phyloP scores from a whole-genome alignment of 2,329 filamentous ascomycete species.

The Ceratocystis albifundus region DNA sequence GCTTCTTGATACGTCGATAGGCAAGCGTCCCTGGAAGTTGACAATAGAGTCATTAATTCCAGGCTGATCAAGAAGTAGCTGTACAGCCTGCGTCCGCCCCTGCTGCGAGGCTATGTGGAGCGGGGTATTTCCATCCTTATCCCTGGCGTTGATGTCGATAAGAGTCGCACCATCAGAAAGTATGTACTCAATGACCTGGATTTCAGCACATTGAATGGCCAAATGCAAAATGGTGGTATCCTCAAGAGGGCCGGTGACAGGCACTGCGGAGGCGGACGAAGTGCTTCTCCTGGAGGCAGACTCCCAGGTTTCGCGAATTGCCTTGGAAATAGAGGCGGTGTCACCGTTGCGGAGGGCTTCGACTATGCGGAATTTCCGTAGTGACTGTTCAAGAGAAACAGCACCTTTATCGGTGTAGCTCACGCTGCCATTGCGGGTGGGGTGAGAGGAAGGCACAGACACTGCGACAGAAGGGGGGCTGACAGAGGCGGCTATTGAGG shows the following conservation, averaged over 20 bases:
- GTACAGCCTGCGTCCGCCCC: conserved; percentile 68
- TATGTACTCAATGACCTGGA: conserved; percentile 88
- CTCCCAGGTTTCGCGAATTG: conserved; percentile 57
- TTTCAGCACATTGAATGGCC: conserved; percentile 89
- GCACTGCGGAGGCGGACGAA: conserved; percentile 39
- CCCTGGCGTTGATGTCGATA: conserved; percentile 58
- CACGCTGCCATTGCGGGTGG: conserved; percentile 23
- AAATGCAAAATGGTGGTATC: conserved; percentile 88
- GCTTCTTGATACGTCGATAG: conserved; percentile 78
- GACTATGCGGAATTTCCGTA: conserved; percentile 87
- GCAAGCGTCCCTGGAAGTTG: conserved; percentile 73
- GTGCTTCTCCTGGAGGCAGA: conserved; percentile 44
- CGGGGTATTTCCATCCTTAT: conserved; percentile 88
- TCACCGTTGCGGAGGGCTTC: conserved; percentile 86
- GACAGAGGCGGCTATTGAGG: conserved; percentile 28
- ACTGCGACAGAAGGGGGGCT: conserved; percentile 29
- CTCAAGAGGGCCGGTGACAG: conserved; percentile 42
- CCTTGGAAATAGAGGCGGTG: conserved; percentile 76
- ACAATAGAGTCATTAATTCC: conserved; percentile 78
- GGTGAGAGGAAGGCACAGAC: conserved; percentile 21
- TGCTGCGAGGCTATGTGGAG: conserved; percentile 78
- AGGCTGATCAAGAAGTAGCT: conserved; percentile 68
- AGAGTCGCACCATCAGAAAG: conserved; percentile 57
- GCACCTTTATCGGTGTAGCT: conserved; percentile 33
- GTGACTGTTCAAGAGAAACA: conserved; percentile 73